Base-by-base conservation (phyloP, 768 basidiomycete species). In the Russula sp. region DNA sequence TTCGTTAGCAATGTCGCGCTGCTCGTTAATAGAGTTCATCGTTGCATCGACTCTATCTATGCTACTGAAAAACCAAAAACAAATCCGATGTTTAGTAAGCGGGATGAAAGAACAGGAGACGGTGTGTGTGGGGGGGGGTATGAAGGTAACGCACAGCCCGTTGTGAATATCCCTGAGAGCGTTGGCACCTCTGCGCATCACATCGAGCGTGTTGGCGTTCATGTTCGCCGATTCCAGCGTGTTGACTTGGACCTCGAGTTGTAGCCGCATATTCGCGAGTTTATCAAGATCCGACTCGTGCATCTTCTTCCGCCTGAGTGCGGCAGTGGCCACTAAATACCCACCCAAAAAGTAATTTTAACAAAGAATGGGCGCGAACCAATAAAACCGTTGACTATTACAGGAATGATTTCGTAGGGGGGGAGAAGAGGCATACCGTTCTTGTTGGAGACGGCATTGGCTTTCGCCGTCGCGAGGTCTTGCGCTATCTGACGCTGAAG, bases 151-250 rank as follows among this genome's bases (percentile, higher is more conserved):
- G 72, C 65, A 97, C 95, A 97, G 79, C 70, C 85, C 85, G 48
- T 86, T 86, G 68, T 98, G 96, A 57, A 98, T 97, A 51, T 83
- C 81, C 74, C 87, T 88, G 73, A 98, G 82, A 32, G 89, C 97
- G 63, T 87, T 85, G 0, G 93, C 83, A 41, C 90, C 96, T 74
- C 90, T 89, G 88, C 94, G 97, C 91, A 99, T 97, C 32, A 90
- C 94, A 22, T 83, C 79, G 90, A 99, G 93, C 14, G 94, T 98
- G 80, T 98, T 94, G 70, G 90, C 87, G 73, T 99, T 98, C 74
- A 98, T 81, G 77, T 98, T 98, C 47, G 97, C 97, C 16, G 90
- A 92, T 74, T 98, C 97, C 48, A 98, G 82, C 20, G 96, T 96
- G 75, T 95, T 95, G 61, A 98, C 88, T 77, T 98, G 96, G 73